Conservation (phyloP, 225 moss, liverwort and hornwort species). For the Pleurozium schreberi region DNA sequence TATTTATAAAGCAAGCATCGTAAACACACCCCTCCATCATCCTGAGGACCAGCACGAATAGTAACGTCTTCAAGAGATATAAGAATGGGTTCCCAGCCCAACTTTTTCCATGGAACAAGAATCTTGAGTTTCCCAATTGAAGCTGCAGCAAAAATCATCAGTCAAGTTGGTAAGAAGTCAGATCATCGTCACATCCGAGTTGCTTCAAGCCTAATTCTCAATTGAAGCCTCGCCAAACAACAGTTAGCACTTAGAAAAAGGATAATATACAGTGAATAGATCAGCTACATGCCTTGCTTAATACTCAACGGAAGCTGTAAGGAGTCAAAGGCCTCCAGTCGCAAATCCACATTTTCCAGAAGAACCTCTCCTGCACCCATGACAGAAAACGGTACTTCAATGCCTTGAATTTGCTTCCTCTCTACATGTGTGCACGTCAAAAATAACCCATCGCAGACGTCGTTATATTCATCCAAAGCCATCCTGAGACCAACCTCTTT, state of each 20-base stretch:
- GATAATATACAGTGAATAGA: neutral
- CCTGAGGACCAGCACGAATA: constrained; percentile 65
- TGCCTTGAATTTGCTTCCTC: neutral
- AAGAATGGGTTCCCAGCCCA: constrained; percentile 91
- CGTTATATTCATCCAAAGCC: neutral
- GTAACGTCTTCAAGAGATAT: constrained; percentile 76
- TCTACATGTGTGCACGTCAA: neutral
- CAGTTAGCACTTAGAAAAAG: neutral
- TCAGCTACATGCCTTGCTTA: constrained; percentile 57
- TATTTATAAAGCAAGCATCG: neutral
- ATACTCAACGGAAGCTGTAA: constrained; percentile 84
- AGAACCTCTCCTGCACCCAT: constrained; percentile 73
- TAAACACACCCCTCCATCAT: constrained; percentile 65
- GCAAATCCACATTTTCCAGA: constrained; percentile 90
- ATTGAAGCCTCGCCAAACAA: neutral
- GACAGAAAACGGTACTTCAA: neutral
- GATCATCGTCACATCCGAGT: neutral
- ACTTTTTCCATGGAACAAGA: constrained; percentile 89
- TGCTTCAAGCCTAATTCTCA: neutral
- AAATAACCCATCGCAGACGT: neutral
- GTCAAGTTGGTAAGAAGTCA: neutral
- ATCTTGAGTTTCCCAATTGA: constrained; percentile 75
- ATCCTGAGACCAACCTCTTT: neutral
- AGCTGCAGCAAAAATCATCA: constrained; percentile 36
- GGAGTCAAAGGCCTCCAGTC: constrained; percentile 89